Evolutionary conservation across 169 alveolate genomes (phyloP).

Genomic region (Nephromyces sp.): DNA sequence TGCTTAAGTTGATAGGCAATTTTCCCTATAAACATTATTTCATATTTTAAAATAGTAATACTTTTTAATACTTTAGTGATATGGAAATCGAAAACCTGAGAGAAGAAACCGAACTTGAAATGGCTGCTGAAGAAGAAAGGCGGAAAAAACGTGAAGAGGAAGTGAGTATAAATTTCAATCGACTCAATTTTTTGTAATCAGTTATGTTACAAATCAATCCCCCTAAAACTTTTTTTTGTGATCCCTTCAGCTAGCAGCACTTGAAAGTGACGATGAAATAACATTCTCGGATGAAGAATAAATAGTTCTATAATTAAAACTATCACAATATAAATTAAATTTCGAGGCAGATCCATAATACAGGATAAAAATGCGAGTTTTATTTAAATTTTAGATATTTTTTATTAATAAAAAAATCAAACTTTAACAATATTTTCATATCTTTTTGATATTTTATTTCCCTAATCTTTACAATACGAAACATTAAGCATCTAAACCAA

Average conservation of each 20-base stretch:
- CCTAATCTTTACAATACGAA: too few species aligned
- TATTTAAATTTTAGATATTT: too few species aligned
- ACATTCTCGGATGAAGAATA: neutral
- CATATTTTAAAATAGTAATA: neutral
- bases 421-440: too few species aligned
- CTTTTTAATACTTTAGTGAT: neutral
- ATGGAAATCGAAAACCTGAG: slow-evolving; percentile 33
- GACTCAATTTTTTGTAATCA: too few species aligned
- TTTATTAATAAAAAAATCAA: too few species aligned
- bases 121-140: slow-evolving; percentile 44
- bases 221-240: neutral
- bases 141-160: slow-evolving; percentile 38
- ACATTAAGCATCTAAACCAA: too few species aligned
- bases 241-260: neutral
- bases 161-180: slow-evolving; percentile 21
- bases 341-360: too few species aligned
- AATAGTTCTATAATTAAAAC: too few species aligned
- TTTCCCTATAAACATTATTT: neutral
- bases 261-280: neutral
- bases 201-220: too few species aligned
- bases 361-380: too few species aligned
- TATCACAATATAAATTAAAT: too few species aligned
- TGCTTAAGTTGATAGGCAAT: neutral
- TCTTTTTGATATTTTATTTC: too few species aligned
- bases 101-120: slow-evolving; percentile 40